A percentile compares a stretch with the other conserved stretches of the same genome.
These are phyloP conservation scores for Obba rivulosa DNA, from an alignment of 768 basidiomycete species.

Conservation along the genomic window DNA sequence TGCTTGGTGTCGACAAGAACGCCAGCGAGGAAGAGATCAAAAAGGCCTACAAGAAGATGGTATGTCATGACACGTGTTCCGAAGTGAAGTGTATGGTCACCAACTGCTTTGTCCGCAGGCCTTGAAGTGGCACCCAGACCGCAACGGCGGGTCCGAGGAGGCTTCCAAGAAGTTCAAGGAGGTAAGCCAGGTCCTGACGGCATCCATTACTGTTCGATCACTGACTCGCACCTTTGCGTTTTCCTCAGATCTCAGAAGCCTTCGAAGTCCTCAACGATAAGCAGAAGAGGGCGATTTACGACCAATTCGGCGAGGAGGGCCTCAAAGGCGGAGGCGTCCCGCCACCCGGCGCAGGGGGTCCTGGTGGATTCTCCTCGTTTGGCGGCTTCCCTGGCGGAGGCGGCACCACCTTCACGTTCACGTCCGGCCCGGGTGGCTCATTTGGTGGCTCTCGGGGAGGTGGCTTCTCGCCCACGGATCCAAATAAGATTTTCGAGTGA, in stretches of 20 bases:
- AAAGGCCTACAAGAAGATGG: conserved; percentile 94
- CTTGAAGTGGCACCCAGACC: conserved; percentile 93
- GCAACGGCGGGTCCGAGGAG: conserved; percentile 81
- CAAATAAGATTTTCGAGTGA: conserved; percentile 85
- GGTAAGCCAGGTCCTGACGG: conserved; percentile 31
- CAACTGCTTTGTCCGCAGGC: conserved; percentile 38
- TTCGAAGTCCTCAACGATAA: conserved; percentile 92
- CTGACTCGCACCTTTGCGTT: neutral
- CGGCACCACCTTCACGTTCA: conserved; percentile 21
- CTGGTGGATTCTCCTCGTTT: conserved; percentile 29
- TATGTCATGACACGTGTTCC: conserved; percentile 24
- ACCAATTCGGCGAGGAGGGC: conserved; percentile 94
- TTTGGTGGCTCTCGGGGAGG: conserved; percentile 23
- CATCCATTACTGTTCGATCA: neutral
- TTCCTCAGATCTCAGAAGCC: conserved; percentile 85
- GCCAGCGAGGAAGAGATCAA: conserved; percentile 88
- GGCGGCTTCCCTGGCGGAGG: conserved; percentile 17
- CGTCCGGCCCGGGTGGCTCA: conserved; percentile 19
- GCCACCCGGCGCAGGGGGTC: conserved; percentile 43
- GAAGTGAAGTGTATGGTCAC: neutral
- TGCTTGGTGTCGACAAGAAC: conserved; percentile 65
- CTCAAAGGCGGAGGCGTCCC: conserved; percentile 68
- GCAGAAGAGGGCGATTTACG: conserved; percentile 80
- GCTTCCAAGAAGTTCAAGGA: conserved; percentile 91
- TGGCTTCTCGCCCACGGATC: conserved; percentile 76